Base-by-base conservation (phyloP, 257 asterid species). In the Lantana camara region DNA sequence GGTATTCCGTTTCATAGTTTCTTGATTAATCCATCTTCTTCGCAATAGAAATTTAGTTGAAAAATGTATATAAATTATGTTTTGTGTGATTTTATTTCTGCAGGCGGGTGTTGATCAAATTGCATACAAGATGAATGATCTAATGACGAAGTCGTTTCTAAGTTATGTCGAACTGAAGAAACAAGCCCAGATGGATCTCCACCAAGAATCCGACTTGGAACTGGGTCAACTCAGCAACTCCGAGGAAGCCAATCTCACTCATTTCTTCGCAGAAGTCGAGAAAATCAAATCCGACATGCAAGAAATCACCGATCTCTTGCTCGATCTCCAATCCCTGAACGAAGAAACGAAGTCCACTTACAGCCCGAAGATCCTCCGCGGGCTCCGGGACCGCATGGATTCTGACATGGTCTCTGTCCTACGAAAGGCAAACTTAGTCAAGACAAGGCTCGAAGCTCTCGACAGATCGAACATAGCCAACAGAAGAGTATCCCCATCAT, bases 101-200 rank as follows among this genome's bases (percentile, higher is more conserved):
- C 32, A 27, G 54, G 16, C 17, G 52, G 17, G 17, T 56, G 10
- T 57, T 57, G 63, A 34, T 8, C 34, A 49, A 27, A 47, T 21
- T 55, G 60, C 19, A 0, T 54, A 9, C 30, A 84, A 78, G 74
- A 91, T 91, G 96, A 92, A 92, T 69, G 93, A 92, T 83, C 89
- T 92, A 5, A 83, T 92, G 95, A 86, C 91, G 0, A 85, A 79
- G 27, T 92, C 97, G 16, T 89, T 89, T 66, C 41, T 78, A 63
- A 79, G 82, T 77, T 92, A 89, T 61, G 88, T 83, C 20, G 96
- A 89, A 53, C 60, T 89, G 88, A 92, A 89, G 81, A 89, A 80
- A 60, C 95, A 86, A 71, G 80, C 84, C 63, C 77, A 66, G 54
- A 23, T 78, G 66, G 87, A 84, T 71, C 51, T 64, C 32, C 83